Conservation (phyloP, 805 yeast genomes). For the Brettanomyces naardenensis region DNA sequence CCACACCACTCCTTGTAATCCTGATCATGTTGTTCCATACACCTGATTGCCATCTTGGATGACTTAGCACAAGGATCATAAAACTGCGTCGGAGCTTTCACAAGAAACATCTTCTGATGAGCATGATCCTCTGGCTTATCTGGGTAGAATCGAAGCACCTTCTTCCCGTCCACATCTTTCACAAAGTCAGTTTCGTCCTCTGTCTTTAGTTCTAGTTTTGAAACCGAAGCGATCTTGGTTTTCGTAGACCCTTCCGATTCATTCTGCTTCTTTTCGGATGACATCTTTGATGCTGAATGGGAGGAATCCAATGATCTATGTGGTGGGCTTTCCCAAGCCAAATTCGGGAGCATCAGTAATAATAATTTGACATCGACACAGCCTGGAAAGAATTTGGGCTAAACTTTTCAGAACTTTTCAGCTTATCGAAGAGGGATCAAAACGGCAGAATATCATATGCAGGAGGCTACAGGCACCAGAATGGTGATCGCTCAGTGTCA, state of each 20-base stretch:
- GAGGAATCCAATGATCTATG: too few relatives aligned
- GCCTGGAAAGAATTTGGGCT: too few relatives aligned
- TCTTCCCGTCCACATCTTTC: slow-evolving; percentile 36
- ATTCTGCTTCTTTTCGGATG: slow-evolving; percentile 3
- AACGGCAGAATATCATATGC: too few relatives aligned
- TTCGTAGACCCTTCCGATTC: slow-evolving; percentile 25
- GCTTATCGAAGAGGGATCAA: too few relatives aligned
- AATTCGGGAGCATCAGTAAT: too few relatives aligned
- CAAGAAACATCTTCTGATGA: slow-evolving; percentile 60
- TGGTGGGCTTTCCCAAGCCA: too few relatives aligned
- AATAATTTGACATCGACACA: too few relatives aligned
- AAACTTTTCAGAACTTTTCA: too few relatives aligned
- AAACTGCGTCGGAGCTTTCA: slow-evolving; percentile 74
- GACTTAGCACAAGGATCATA: slow-evolving; percentile 93
- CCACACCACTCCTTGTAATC: slow-evolving; percentile 57
- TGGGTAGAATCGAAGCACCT: slow-evolving; percentile 65
- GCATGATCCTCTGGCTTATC: slow-evolving; percentile 74
- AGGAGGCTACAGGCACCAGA: too few relatives aligned
- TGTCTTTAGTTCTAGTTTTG: background rate
- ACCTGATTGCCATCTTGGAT: slow-evolving; percentile 76
- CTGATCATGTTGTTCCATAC: slow-evolving; percentile 72
- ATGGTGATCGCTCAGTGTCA: too few relatives aligned
- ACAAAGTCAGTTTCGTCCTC: slow-evolving; percentile 40
- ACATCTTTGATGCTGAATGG: slow-evolving; percentile 7
- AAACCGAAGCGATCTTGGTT: background rate